Conservation (phyloP, 2,329 filamentous ascomycete genomes). For the Colletotrichum trifolii region DNA sequence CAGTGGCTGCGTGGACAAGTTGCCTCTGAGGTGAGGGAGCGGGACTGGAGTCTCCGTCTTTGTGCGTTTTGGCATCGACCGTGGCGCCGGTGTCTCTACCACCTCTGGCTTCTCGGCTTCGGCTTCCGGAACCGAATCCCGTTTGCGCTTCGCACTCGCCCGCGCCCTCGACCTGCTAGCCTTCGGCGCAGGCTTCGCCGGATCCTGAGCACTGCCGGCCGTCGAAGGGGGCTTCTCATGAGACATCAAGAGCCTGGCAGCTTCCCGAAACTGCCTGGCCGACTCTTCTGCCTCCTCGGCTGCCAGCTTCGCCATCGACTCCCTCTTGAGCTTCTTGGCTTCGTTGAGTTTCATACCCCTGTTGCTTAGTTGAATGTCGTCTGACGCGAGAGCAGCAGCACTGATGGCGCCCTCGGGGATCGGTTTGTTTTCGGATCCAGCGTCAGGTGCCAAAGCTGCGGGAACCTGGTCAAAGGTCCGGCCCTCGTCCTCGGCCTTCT, state of each 20-base stretch:
- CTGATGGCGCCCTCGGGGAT: slow-evolving; percentile 71
- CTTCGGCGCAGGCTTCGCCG: slow-evolving; percentile 43
- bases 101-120: slow-evolving; percentile 44
- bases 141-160: slow-evolving; percentile 57
- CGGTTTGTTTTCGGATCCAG: slow-evolving; percentile 62
- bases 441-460: slow-evolving; percentile 56
- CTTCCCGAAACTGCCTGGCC: slow-evolving; percentile 62
- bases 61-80: slow-evolving; percentile 60
- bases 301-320: slow-evolving; percentile 70
- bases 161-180: slow-evolving; percentile 43
- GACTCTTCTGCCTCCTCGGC: slow-evolving; percentile 72
- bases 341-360: slow-evolving; percentile 83
- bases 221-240: slow-evolving; percentile 39
- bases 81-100: slow-evolving; percentile 41
- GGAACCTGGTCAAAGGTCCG: slow-evolving; percentile 64
- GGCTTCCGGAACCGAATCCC: slow-evolving; percentile 49
- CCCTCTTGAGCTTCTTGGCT: slow-evolving; percentile 78
- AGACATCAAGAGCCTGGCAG: slow-evolving; percentile 58
- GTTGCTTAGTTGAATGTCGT: slow-evolving; percentile 75
- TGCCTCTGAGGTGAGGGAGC: slow-evolving; percentile 53
- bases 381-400: slow-evolving; percentile 64
- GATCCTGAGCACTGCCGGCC: slow-evolving; percentile 44
- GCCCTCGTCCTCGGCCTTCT: slow-evolving; percentile 73
- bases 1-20: slow-evolving; percentile 36
- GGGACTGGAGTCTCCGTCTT: slow-evolving; percentile 70